Conservation (phyloP, 2,329 filamentous ascomycete genomes). For the Hypoxylon sp. region DNA sequence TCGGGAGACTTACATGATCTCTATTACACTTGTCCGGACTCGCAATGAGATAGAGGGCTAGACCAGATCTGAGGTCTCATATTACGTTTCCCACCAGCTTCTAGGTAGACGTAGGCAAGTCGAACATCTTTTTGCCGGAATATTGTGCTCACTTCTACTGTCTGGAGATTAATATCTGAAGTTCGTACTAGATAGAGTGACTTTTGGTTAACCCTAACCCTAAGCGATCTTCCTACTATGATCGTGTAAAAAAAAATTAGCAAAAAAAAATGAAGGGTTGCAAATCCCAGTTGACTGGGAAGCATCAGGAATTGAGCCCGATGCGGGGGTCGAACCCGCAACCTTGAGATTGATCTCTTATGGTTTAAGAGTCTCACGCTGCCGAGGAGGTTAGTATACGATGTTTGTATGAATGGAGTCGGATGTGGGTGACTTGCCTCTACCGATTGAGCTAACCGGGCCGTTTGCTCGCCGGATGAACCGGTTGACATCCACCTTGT, state of each 20-base stretch:
- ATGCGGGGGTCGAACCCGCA: conserved; percentile 63
- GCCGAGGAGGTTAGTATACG: conserved; percentile 2
- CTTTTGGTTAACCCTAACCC: neutral
- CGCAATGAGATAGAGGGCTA: neutral
- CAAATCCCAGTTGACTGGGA: conserved; percentile 8
- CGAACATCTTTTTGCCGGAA: neutral
- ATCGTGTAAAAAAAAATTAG: neutral
- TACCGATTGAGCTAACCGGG: conserved; percentile 77
- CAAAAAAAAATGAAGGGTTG: neutral
- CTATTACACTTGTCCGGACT: neutral
- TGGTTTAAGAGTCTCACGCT: conserved; percentile 73
- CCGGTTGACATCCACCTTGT: neutral
- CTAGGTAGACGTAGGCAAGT: neutral
- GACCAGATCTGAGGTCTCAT: neutral
- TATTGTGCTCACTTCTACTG: neutral
- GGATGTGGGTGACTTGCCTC: conserved; percentile 53
- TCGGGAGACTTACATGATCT: neutral
- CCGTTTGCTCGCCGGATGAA: conserved; percentile 36
- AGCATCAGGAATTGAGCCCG: conserved; percentile 60
- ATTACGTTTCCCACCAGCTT: neutral
- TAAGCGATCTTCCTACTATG: neutral
- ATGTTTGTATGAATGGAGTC: neutral
- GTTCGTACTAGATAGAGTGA: neutral
- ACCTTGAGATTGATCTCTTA: conserved; percentile 55
- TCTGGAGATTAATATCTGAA: neutral